Conservation (phyloP, 768 basidiomycete species). For the Austroboletus eburneus region DNA sequence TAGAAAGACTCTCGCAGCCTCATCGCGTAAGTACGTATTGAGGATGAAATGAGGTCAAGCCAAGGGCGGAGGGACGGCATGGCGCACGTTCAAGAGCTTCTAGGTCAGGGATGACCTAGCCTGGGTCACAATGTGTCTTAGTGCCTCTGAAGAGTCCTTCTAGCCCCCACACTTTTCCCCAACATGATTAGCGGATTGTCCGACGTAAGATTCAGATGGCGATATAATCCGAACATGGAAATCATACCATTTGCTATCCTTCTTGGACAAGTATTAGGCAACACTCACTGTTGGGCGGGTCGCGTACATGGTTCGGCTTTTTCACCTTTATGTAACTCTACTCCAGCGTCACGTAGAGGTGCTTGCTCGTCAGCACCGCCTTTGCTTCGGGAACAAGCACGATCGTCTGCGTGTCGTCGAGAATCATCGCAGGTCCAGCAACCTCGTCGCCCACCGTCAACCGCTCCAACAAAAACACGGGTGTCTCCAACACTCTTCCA, state of each 20-base stretch:
- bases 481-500: conserved; percentile 73
- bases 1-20: too few relatives aligned
- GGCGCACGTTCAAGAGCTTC: neutral
- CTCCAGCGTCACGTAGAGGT: conserved; percentile 52
- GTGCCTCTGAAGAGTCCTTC: neutral
- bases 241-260: too few relatives aligned
- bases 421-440: conserved; percentile 87
- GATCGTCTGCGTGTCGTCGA: conserved; percentile 94
- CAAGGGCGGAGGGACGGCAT: conserved; percentile 1
- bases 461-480: conserved; percentile 68
- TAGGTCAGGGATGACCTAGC: conserved; percentile 9
- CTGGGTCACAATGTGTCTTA: conserved; percentile 13
- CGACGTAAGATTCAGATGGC: too few relatives aligned
- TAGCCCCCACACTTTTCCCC: neutral
- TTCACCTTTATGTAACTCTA: conserved; percentile 13
- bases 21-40: too few relatives aligned
- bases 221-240: too few relatives aligned
- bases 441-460: conserved; percentile 69
- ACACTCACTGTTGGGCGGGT: too few relatives aligned
- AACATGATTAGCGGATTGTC: neutral
- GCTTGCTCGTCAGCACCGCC: conserved; percentile 64
- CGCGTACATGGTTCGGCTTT: too few relatives aligned
- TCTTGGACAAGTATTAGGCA: too few relatives aligned
- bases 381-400: conserved; percentile 74
- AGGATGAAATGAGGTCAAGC: conserved; percentile 9